Evolutionary conservation across 441 rosid species (phyloP).

Genomic region (Rhodomyrtus psidioides): DNA sequence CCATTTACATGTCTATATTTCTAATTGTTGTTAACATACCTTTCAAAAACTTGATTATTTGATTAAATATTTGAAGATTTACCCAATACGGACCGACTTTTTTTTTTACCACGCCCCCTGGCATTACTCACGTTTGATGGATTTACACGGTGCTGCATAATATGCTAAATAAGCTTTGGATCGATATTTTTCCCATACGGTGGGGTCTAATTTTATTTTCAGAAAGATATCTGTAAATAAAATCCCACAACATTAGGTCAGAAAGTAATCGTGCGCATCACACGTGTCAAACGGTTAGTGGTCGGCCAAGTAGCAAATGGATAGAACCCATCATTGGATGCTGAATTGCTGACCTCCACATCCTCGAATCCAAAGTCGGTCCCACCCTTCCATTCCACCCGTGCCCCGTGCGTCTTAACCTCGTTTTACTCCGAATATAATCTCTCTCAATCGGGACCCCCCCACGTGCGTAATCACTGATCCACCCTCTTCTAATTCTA

Average conservation of each 20-base stretch:
- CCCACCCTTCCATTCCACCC: too few relatives aligned
- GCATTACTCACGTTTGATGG: not conserved
- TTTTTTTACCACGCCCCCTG: not conserved
- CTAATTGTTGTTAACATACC: not conserved
- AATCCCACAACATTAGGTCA: not conserved
- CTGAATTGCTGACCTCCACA: not conserved
- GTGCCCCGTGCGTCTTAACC: not conserved
- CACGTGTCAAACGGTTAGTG: not conserved
- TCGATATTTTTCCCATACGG: not conserved
- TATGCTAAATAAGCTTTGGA: not conserved
- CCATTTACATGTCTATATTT: not conserved
- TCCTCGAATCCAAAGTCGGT: too few relatives aligned
- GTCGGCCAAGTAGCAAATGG: not conserved
- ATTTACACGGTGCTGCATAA: not conserved
- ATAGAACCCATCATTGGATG: not conserved
- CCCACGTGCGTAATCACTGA: not conserved
- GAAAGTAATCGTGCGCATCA: not conserved
- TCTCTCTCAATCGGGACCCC: not conserved
- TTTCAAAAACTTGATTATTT: not conserved
- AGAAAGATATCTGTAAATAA: not conserved
- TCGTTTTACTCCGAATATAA: not conserved
- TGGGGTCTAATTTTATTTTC: not conserved
- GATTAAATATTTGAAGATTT: not conserved
- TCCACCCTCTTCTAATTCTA: not conserved
- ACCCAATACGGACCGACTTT: too few relatives aligned